Base-by-base conservation (phyloP, 306 rosid genomes). In the Albizia julibrissin region DNA sequence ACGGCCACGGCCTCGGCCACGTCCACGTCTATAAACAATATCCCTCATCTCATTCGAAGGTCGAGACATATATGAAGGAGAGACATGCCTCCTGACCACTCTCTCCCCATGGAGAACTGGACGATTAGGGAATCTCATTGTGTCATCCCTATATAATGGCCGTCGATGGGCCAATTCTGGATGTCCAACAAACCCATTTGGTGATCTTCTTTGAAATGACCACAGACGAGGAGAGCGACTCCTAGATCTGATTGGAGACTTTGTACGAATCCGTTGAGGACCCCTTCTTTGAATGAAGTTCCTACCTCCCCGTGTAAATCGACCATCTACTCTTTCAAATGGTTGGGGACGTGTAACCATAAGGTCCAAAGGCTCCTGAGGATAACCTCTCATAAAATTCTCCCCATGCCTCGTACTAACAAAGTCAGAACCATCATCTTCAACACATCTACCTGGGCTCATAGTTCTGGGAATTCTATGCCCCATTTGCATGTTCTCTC, bases 181-280 rank as follows among this genome's bases (percentile, higher is more conserved):
- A 82, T 87, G 95, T 42, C 94, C 93, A 74, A 87, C 87, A 89
- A 91, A 95, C 34, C 90, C 90, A 42, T 93, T 90, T 5, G 93
- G 93, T 46, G 95, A 88, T 81, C 98, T 92, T 74, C 95, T 88
- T 78, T 92, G 88, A 22, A 97, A 87, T 40, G 90, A 69, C 99
- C 98, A 93, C 24, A 66, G 89, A 44, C 89, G 89, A 29, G 98
- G 97, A 54, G 99, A 91, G 67, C 97, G 98, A 82, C 91, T 86
- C 79, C 97, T 84, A 5, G 97, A 86, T 81, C 90, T 87, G 75
- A 92, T 85, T 24, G 98, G 98, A 2, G 97, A 95, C 85, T 89
- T 93, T 1, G 97, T 91, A 47, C 84, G 93, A 62, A 89, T 81
- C 74, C 83, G 88, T 10, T 90, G 88, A 84, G 69, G 74, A 29